Evolutionary conservation across 108 stramenopile genomes (phyloP), one percentile per base, ranked within the genome.

Genomic region (Nitzschia palea): DNA sequence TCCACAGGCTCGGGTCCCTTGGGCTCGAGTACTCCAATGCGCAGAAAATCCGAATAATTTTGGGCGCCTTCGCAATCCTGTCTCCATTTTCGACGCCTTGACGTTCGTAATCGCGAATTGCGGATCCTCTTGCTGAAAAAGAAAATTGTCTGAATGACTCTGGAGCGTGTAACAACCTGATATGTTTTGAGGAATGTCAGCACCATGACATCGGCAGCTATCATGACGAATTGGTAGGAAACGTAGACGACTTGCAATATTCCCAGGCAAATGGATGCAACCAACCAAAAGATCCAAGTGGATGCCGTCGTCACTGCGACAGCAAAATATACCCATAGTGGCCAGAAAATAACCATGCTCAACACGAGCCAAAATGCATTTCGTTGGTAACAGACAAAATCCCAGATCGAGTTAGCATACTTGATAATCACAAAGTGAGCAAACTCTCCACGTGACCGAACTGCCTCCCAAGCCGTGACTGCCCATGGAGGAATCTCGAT

Each of bases 271-370:
- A 88, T 66, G 0, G 86, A 85, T 12, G 88, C 80, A 17, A 80
- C 30, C 6, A 95, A 65, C 94, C 94, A 95, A 63, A 95, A 90
- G 20, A 87, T 74, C 94, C 94, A 95, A 14, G 87, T 84, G 0
- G 83, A 87, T 0, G 87, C 88, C 2, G 87, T 78, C 0, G 83
- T 66, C 0, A 87, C 69, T 12, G 86, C 76, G 6, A 88, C 70
- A 40, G 84, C 44, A 55, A 90, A 55, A n/a, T 86, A 84, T 0
- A 89, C 57, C 59, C 84, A 73, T 22, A 91, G 25, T 18, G 93
- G 93, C 88, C 88, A 95, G 50, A 91, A 90, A 57, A 95, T 35
- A 14, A 79, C 32, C 40, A 91, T 62, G 20, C 84, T 63, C 42
- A 76, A 51, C 15, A 68, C 33, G 0, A 76, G 26, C 22, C 40